A percentile compares a stretch with the other conserved stretches of the same genome.
Conservation (phyloP, 108 stramenopile genomes). For the Skeletonema potamos region DNA sequence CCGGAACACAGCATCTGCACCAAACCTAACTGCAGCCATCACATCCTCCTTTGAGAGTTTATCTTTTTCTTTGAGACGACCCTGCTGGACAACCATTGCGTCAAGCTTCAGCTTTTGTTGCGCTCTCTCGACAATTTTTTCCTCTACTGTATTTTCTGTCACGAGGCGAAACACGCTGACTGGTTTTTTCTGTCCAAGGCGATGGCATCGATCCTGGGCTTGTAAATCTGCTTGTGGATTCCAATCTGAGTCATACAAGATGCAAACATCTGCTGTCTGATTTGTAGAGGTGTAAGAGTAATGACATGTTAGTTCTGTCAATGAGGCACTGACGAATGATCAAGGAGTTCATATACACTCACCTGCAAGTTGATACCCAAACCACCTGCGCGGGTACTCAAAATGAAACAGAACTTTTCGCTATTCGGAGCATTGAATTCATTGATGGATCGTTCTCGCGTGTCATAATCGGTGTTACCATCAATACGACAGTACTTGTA, state of each 20-base stretch:
- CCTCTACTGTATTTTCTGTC: conserved; percentile 97
- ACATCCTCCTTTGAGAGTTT: conserved; percentile 86
- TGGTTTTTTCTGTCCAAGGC: conserved; percentile 95
- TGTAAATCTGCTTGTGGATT: conserved; percentile 99
- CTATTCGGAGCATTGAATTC: conserved; percentile 90
- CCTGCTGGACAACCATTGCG: conserved; percentile 99
- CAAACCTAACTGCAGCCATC: conserved; percentile 92
- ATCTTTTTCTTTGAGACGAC: conserved; percentile 91
- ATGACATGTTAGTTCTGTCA: background rate
- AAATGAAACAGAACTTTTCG: conserved; percentile 89
- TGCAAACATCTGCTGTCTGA: conserved; percentile 91
- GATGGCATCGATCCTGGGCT: conserved; percentile 94
- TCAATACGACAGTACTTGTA: conserved; percentile 98
- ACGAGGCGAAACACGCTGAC: conserved; percentile 97
- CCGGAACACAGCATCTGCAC: conserved; percentile 98
- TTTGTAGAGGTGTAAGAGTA: background rate
- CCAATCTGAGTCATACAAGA: conserved; percentile 96
- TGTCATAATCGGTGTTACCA: conserved; percentile 95
- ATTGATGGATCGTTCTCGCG: conserved; percentile 90
- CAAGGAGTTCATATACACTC: conserved; percentile 13
- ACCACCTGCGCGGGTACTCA: conserved; percentile 94
- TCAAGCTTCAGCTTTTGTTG: conserved; percentile 99
- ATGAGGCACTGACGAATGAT: background rate
- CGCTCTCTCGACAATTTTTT: conserved; percentile 99
- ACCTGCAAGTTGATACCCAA: conserved; percentile 89